phyloP scores from a whole-genome alignment of 1,284 basidiomycete species.

The Pseudozyma flocculosa region DNA sequence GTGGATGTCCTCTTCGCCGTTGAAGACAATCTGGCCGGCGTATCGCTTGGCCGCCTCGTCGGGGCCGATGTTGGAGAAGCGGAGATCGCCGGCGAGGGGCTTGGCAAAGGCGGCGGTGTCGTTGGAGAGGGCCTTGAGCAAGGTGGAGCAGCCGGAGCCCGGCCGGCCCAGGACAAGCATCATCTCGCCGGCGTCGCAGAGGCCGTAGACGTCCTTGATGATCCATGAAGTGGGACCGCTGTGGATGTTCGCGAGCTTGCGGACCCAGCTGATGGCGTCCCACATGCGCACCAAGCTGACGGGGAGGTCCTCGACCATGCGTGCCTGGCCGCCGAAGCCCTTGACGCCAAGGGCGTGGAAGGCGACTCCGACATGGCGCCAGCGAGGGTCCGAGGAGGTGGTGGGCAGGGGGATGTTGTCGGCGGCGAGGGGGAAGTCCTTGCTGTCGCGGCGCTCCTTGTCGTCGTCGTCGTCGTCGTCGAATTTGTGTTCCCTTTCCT shows the following conservation, averaged over 20 bases:
- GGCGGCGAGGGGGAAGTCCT: no score
- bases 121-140: conserved; percentile 73
- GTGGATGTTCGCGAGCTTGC: conserved; percentile 31
- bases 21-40: conserved; percentile 82
- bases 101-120: conserved; percentile 66
- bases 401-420: background rate
- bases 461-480: no score
- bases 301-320: background rate
- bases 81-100: conserved; percentile 66
- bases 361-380: background rate
- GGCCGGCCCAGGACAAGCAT: conserved; percentile 73
- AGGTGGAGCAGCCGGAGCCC: conserved; percentile 74
- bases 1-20: conserved; percentile 71
- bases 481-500: no score
- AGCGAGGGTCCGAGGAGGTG: background rate
- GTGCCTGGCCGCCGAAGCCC: background rate
- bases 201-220: conserved; percentile 39
- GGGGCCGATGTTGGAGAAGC: conserved; percentile 67
- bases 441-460: no score
- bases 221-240: conserved; percentile 20
- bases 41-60: conserved; percentile 62
- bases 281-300: background rate
- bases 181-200: conserved; percentile 49
- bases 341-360: background rate
- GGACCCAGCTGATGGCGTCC: conserved; percentile 1